Evolutionary conservation across 2,329 filamentous ascomycete species (phyloP).

Genomic region (Aschersonia sp.): DNA sequence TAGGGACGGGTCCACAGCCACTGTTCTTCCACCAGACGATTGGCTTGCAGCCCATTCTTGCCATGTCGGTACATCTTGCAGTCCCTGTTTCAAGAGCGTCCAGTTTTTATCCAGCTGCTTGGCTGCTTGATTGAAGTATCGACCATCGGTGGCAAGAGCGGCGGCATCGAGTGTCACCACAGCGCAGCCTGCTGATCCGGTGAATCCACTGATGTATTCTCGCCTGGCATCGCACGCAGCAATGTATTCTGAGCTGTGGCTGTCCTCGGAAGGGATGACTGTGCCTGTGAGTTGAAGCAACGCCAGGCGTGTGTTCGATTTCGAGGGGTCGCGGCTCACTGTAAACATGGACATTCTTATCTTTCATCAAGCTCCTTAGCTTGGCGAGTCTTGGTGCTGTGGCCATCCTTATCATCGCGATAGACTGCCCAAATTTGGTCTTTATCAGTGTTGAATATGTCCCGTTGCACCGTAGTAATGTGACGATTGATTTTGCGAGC

Average conservation of each 20-base stretch:
- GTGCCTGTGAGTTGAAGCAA: slow-evolving; percentile 3
- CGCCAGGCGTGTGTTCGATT: neutral
- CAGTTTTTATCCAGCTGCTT: slow-evolving; percentile 88
- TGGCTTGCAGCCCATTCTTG: slow-evolving; percentile 90
- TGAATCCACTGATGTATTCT: slow-evolving; percentile 86
- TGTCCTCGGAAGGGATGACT: slow-evolving; percentile 96
- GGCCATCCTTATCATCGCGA: slow-evolving; percentile 3
- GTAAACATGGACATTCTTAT: slow-evolving; percentile 80
- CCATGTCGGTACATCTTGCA: slow-evolving; percentile 92
- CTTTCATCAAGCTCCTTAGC: slow-evolving; percentile 75
- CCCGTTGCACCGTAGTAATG: neutral
- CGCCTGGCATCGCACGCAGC: slow-evolving; percentile 86
- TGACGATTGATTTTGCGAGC: neutral
- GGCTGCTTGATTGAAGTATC: slow-evolving; percentile 93
- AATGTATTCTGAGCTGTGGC: slow-evolving; percentile 96
- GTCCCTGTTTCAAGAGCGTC: slow-evolving; percentile 79
- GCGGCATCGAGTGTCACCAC: slow-evolving; percentile 78
- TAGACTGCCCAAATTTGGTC: neutral
- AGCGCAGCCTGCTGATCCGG: slow-evolving; percentile 85
- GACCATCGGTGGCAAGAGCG: slow-evolving; percentile 82
- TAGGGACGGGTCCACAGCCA: slow-evolving; percentile 81
- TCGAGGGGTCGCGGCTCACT: slow-evolving; percentile 36
- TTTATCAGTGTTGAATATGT: neutral
- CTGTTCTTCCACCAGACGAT: slow-evolving; percentile 70
- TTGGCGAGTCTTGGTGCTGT: slow-evolving; percentile 65